Conservation (phyloP, 2,329 filamentous ascomycete species). For the Xylariaceae sp. region DNA sequence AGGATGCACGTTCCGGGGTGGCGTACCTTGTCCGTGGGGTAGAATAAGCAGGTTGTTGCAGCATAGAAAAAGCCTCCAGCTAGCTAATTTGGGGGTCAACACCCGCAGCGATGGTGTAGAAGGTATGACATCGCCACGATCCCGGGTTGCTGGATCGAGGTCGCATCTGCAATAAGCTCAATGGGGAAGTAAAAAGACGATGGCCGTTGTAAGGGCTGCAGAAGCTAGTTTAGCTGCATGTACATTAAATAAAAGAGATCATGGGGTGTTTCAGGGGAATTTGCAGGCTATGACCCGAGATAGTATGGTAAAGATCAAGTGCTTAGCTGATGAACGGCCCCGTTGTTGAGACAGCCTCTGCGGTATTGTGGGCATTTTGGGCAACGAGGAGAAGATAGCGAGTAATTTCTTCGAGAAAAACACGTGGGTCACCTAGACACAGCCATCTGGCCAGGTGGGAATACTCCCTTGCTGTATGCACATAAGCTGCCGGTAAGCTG, state of each 20-base stretch:
- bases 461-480: not conserved
- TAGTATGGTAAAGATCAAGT: not conserved
- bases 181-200: slow-evolving; percentile 32
- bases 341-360: not conserved
- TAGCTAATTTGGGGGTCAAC: slow-evolving; percentile 12
- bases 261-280: not conserved
- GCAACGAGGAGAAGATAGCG: not conserved
- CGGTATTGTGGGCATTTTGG: not conserved
- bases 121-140: slow-evolving; percentile 8
- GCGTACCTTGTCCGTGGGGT: slow-evolving; percentile 28
- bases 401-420: not conserved
- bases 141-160: slow-evolving; percentile 29
- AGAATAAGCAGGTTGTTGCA: slow-evolving; percentile 29
- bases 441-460: not conserved
- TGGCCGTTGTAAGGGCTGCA: slow-evolving; percentile 23
- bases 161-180: slow-evolving; percentile 34
- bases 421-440: not conserved
- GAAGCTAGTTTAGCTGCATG: slow-evolving; percentile 18
- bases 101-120: slow-evolving; percentile 16
- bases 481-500: not conserved
- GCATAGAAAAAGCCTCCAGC: slow-evolving; percentile 1
- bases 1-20: slow-evolving; percentile 31
- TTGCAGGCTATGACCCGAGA: not conserved
- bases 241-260: not conserved
- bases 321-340: not conserved